Evolutionary conservation across 257 asterid genomes (phyloP).

Genomic region (Ilex asprella): DNA sequence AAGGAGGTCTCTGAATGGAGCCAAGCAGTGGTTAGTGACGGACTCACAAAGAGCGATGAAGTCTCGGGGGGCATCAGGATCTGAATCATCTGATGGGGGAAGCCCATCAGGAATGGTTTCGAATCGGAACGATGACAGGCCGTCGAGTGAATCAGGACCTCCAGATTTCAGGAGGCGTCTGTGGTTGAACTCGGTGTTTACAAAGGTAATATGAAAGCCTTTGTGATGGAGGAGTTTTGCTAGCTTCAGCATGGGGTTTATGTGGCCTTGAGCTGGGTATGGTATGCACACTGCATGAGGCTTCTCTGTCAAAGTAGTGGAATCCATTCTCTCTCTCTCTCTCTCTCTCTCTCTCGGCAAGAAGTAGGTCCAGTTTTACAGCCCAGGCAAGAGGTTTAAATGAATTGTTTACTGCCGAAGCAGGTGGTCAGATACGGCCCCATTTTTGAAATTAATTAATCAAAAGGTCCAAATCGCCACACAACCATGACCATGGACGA

Average conservation of each 20-base stretch:
- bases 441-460: too few relatives aligned
- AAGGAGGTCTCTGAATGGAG: background rate
- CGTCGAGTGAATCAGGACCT: conserved; percentile 18
- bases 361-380: too few relatives aligned
- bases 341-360: background rate
- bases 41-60: conserved; percentile 17
- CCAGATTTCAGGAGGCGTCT: conserved; percentile 20
- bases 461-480: too few relatives aligned
- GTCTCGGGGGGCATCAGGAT: conserved; percentile 24
- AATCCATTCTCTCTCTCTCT: conserved; percentile 1
- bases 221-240: conserved; percentile 31
- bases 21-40: conserved; percentile 11
- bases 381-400: too few relatives aligned
- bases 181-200: background rate
- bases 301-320: background rate
- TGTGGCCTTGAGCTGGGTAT: conserved; percentile 30
- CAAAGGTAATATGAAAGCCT: conserved; percentile 1
- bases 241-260: conserved; percentile 23
- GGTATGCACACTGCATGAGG: conserved; percentile 33
- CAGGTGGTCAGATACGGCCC: too few relatives aligned
- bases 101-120: conserved; percentile 29
- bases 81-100: conserved; percentile 12
- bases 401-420: too few relatives aligned
- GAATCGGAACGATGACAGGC: conserved; percentile 22
- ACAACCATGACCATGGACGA: too few relatives aligned